phyloP scores from a whole-genome alignment of 441 rosid species.

The Erysimum pusillum region DNA sequence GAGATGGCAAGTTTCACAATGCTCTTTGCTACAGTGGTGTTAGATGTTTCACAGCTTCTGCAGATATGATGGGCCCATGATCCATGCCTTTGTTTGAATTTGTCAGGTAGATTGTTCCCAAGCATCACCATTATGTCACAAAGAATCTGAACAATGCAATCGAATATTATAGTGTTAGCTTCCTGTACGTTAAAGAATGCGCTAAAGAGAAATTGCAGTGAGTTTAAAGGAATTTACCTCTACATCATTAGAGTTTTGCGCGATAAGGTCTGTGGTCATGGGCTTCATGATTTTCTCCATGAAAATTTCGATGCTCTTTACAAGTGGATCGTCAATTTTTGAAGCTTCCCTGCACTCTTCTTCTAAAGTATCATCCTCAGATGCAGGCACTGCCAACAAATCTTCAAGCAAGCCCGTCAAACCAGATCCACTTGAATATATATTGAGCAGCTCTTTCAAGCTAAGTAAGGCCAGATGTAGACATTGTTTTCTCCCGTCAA shows the following conservation, averaged over 20 bases:
- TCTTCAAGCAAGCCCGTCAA: constrained; percentile 66
- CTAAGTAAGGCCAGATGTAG: constrained; percentile 68
- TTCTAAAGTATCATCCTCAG: constrained; percentile 50
- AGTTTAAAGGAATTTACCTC: constrained; percentile 63
- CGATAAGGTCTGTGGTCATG: constrained; percentile 59
- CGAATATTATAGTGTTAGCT: constrained; percentile 13
- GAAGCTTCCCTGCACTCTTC: constrained; percentile 57
- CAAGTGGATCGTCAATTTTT: constrained; percentile 55
- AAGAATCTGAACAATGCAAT: constrained; percentile 56
- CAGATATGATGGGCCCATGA: constrained; percentile 68
- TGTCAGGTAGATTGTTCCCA: constrained; percentile 60
- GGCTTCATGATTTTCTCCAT: constrained; percentile 66
- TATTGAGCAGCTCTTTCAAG: constrained; percentile 68
- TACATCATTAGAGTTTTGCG: constrained; percentile 52
- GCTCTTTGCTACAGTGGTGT: constrained; percentile 60
- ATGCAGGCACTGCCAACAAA: constrained; percentile 58
- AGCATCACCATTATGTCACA: constrained; percentile 62
- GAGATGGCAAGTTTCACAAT: constrained; percentile 59
- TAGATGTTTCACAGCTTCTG: constrained; percentile 58
- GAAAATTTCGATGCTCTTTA: constrained; percentile 56
- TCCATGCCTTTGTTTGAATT: constrained; percentile 66
- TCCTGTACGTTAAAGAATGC: constrained; percentile 16
- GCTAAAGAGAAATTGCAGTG: constrained; percentile 29
- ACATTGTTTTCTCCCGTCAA: constrained; percentile 64
- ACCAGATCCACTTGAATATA: constrained; percentile 52